These are phyloP conservation scores for Pleoardoris graminearum DNA, from an alignment of 2,329 filamentous ascomycete species.

Conservation along the genomic window DNA sequence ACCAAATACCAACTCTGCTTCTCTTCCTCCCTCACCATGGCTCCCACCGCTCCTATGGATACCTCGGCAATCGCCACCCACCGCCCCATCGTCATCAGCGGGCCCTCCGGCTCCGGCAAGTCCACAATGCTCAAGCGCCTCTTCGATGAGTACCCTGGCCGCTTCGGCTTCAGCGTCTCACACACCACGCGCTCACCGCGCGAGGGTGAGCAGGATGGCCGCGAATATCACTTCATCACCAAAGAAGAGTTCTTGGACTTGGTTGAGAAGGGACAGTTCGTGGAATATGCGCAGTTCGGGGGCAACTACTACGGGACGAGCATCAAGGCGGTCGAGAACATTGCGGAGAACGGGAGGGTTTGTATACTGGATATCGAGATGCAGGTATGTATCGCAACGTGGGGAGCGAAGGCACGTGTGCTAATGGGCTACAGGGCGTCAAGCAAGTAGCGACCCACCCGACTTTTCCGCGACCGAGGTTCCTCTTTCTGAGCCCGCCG, in stretches of 20 bases:
- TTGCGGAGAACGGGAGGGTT: constrained; percentile 69
- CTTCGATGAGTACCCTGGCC: constrained; percentile 66
- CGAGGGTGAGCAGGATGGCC: constrained; percentile 72
- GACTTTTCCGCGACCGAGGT: constrained; percentile 69
- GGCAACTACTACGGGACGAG: constrained; percentile 87
- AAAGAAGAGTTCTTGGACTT: constrained; percentile 56
- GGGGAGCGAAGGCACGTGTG: not conserved
- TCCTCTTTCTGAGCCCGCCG: constrained; percentile 83
- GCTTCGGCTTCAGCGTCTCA: constrained; percentile 64
- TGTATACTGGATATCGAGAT: constrained; percentile 96
- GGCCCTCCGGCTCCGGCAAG: constrained; percentile 79
- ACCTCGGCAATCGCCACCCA: constrained; percentile 25
- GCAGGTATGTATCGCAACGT: constrained; percentile 71
- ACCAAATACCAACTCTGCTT: constrained; percentile 6
- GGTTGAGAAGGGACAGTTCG: constrained; percentile 67
- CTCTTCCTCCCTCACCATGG: constrained; percentile 25
- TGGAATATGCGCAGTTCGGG: constrained; percentile 85
- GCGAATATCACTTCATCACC: constrained; percentile 75
- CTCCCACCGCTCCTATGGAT: constrained; percentile 24
- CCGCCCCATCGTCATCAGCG: constrained; percentile 73
- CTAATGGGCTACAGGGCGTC: constrained; percentile 62
- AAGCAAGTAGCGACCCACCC: constrained; percentile 83
- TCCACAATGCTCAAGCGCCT: constrained; percentile 76
- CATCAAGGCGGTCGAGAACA: constrained; percentile 75
- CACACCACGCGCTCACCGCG: constrained; percentile 83